Percentiles rank a stretch among this genome's conserved stretches.
Evolutionary conservation across 2,329 filamentous ascomycete genomes (phyloP).

Genomic region (Beauveria pseudobassiana): DNA sequence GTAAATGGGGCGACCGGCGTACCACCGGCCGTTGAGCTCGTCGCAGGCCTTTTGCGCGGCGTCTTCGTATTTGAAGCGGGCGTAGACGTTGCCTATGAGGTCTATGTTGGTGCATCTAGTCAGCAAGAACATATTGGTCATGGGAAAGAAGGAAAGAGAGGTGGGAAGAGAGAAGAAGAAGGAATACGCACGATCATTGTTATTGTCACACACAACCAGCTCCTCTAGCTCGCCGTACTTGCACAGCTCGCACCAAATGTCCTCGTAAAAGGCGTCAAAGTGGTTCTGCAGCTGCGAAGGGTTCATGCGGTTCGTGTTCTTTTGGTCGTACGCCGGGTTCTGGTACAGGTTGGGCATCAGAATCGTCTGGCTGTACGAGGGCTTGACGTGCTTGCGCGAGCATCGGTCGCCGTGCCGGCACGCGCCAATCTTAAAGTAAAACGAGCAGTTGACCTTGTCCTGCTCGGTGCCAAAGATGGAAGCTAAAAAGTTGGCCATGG

Average conservation of each 20-base stretch:
- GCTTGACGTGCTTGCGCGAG: slow-evolving; percentile 98
- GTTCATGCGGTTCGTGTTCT: slow-evolving; percentile 80
- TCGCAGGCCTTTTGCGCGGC: slow-evolving; percentile 90
- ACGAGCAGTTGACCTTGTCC: slow-evolving; percentile 99
- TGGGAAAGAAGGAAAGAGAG: background rate
- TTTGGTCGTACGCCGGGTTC: slow-evolving; percentile 93
- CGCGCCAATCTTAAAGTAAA: slow-evolving; percentile 97
- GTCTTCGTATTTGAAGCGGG: slow-evolving; percentile 99
- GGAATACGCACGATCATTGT: slow-evolving; percentile 76
- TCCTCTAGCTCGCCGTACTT: slow-evolving; percentile 97
- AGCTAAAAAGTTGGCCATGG: slow-evolving; percentile 95
- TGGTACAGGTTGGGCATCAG: slow-evolving; percentile 98
- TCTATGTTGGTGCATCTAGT: slow-evolving; percentile 39
- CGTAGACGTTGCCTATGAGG: slow-evolving; percentile 97
- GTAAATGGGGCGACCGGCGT: slow-evolving; percentile 93
- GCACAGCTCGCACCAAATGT: slow-evolving; percentile 99
- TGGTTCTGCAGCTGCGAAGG: slow-evolving; percentile 93
- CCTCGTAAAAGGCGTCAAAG: slow-evolving; percentile 99
- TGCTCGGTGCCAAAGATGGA: slow-evolving; percentile 99
- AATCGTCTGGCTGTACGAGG: slow-evolving; percentile 94
- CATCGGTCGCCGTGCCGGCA: slow-evolving; percentile 98
- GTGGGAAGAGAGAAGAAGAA: background rate
- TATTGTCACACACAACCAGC: slow-evolving; percentile 97
- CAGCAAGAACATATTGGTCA: background rate
- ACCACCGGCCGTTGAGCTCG: slow-evolving; percentile 90